Evolutionary conservation across 2,329 filamentous ascomycete genomes (phyloP).

Genomic region (Corinectria fuckeliana): DNA sequence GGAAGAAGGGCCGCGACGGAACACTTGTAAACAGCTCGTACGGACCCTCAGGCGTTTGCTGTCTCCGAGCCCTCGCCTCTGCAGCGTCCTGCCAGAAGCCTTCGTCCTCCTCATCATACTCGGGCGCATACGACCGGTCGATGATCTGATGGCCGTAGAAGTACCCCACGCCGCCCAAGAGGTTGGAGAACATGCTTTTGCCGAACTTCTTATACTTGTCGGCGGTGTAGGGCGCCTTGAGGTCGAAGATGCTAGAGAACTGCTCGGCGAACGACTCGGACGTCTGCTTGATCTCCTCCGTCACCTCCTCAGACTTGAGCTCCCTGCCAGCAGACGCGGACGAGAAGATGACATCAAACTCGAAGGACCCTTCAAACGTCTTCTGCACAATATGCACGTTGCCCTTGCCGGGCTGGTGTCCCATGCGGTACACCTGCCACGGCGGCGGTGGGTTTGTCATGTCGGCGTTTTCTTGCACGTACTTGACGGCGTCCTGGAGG

Average conservation of each 20-base stretch:
- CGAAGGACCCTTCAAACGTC: slow-evolving; percentile 86
- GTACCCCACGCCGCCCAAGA: slow-evolving; percentile 93
- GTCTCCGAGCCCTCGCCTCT: slow-evolving; percentile 72
- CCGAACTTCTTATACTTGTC: slow-evolving; percentile 80
- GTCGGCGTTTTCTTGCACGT: slow-evolving; percentile 56
- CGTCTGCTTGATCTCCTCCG: slow-evolving; percentile 69
- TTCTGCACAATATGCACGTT: slow-evolving; percentile 93
- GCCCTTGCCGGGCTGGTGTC: slow-evolving; percentile 70
- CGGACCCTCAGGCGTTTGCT: slow-evolving; percentile 77
- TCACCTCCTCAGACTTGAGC: slow-evolving; percentile 67
- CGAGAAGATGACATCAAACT: slow-evolving; percentile 91
- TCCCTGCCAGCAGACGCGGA: slow-evolving; percentile 71
- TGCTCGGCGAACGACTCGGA: slow-evolving; percentile 75
- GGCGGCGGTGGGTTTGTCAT: slow-evolving; percentile 78
- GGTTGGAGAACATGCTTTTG: slow-evolving; percentile 90
- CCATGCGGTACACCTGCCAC: slow-evolving; percentile 82
- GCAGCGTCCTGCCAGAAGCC: slow-evolving; percentile 94
- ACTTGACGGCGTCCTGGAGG: slow-evolving; percentile 57
- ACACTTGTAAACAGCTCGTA: slow-evolving; percentile 90
- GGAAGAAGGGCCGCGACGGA: slow-evolving; percentile 94
- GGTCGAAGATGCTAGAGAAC: slow-evolving; percentile 70
- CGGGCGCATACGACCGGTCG: slow-evolving; percentile 87
- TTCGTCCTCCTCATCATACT: slow-evolving; percentile 95
- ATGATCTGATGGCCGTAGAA: slow-evolving; percentile 90
- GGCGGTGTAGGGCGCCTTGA: slow-evolving; percentile 76